Base-by-base conservation (phyloP, 345 rosid genomes). In the Bruguiera sexangula region DNA sequence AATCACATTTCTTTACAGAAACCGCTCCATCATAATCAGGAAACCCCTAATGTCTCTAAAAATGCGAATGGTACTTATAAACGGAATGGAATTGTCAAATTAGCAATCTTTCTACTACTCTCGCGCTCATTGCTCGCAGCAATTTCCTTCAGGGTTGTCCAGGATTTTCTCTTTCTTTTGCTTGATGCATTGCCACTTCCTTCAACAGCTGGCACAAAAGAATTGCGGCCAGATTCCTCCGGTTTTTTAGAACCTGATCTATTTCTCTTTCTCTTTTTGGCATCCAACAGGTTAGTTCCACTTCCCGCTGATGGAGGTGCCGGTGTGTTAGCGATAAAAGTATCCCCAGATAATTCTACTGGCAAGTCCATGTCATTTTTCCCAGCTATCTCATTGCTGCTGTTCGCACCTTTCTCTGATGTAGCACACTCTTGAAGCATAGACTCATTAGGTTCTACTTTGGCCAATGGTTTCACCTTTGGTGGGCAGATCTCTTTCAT, bases 91-190 rank as follows among this genome's bases (percentile, higher is more conserved):
- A 75, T 65, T 66, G 71, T 53, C 65, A 78, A 70, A 52, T 56
- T 70, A 24, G 54, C 3, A 18, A 75, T 46, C 24, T 66, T 79
- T 61, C 60, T 48, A 55, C 61, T 62, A 22, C 65, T 62, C 30
- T 53, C 71, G 6, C 66, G 73, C 64, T 76, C 77, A 53, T 39
- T 75, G 43, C 74, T 78, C 68, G 75, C 85, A 53, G 76, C 82
- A 24, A 85, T 84, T 75, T 84, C 87, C 81, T 76, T 82, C 9
- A 84, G 70, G 75, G 82, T 84, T 26, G 74, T 81, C 89, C 89
- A 80, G 16, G 82, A 69, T 65, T 84, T 88, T 80, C 79, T 81
- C 79, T 66, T 85, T 79, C 76, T 77, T 53, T 81, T 87, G 66
- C 76, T 78, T 19, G 85, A 85, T 24, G 70, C 71, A 50, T 60